Evolutionary conservation across 2,329 filamentous ascomycete species (phyloP), one percentile per base, ranked within the genome.

Genomic region (Fusarium sp.): DNA sequence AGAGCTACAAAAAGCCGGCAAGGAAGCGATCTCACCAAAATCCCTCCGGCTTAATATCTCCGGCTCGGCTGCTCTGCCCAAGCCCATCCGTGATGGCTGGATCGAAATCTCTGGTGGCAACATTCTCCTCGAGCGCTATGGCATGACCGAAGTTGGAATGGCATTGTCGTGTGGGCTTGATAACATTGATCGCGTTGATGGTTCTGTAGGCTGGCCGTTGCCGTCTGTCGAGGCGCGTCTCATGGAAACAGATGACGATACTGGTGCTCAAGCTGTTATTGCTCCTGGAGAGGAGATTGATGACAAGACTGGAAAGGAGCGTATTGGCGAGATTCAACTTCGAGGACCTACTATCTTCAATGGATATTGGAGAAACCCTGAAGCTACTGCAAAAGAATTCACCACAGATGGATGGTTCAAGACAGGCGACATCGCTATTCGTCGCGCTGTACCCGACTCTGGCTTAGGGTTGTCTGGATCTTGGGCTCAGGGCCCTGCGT

Each of bases 101-200:
- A 85, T 88, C 18, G 84, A 90, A 9, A 87, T 98, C 13, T 93
- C 89, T 68, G 82, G 83, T 44, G 95, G 95, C 42, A 97, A 97
- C 75, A 87, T 97, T 15, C 88, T 99, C 1, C 89, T 99, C 6
- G 96, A 99, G 80, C 92, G 96, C n/a, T 99, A 97, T 78, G 96
- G 96, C 76, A 98, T 99, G 96, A 99, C 96, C 6, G 96, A 99
- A 82, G 94, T 98, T 2, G 96, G 96, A 73, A 98, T 99, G 96
- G 96, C 95, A 0, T 86, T 99, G n/a, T 95, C 92, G 63, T 98
- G 96, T 78, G 94, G 94, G 4, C 89, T 98, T 4, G 86, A 90
- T 68, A 88, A 87, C 52, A 76, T 81, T 8, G 92, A 97, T 76
- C 93, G 96, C 47, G 90, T 97, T 5, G 94, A 98, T 75, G 95